Evolutionary conservation across 257 asterid species (phyloP), one percentile per base, ranked within the genome.

Genomic region (Solanum infundibuliforme): DNA sequence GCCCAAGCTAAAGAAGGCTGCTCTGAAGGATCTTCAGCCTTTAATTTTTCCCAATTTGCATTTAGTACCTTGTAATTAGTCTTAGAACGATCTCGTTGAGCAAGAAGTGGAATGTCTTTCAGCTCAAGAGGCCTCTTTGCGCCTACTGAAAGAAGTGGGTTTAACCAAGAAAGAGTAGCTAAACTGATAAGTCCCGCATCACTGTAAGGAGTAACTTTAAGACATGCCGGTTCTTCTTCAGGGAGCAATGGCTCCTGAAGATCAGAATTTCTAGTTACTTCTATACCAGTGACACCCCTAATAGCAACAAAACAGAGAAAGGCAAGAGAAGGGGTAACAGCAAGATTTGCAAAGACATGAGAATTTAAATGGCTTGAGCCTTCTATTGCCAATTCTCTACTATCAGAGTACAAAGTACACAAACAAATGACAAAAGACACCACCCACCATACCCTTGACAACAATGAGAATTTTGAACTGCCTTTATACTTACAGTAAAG

Each of bases 121-220:
- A 97, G 94, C 82, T 97, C 99, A 29, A 97, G 98, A 1, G 99
- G 99, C 86, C 98, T 96, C 90, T 93, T 97, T 38, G 98, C 98
- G 85, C 99, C 99, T 1, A 87, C 88, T 12, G 99, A 96, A 84
- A 97, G 99, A 87, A 97, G 98, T 62, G 98, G 98, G 88, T 95
- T 95, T 91, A 97, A 86, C 99, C 99, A 97, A 73, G 99, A 97
- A 88, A 97, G 98, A 87, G 98, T 93, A 85, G 89, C 93, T 90
- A 97, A 92, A 90, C 99, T 96, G 79, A 96, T 90, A 88, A 97
- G 13, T 7, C 99, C 98, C 81, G 99, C 99, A 86, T 97, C 97
- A 86, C 91, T 89, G 71, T 94, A 97, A 32, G 99, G 98, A 60
- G 98, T 97, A 81, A 97, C 98, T 88, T 88, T 96, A 87, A 93